Base-by-base conservation (phyloP, 2,329 filamentous ascomycete species). In the Claviceps purpurea region DNA sequence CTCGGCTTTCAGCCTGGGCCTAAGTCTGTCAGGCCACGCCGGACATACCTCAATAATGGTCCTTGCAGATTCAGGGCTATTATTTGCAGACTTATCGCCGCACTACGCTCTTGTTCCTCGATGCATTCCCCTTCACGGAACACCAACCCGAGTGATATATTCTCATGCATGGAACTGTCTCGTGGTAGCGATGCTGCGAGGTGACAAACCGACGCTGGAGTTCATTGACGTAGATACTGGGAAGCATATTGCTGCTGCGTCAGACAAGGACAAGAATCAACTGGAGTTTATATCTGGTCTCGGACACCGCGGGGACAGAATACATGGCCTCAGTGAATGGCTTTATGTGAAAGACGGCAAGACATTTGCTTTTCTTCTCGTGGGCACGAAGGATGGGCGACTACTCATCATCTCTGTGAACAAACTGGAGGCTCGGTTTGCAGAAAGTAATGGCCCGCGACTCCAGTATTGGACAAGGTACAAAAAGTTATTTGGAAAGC, bases 311-410 rank as follows among this genome's bases (percentile, higher is more conserved):
- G 76, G 76, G 1, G 81, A 85, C 56, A 73, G 72, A 41, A 76
- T 89, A 1, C 71, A 78, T 44, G 73, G 77, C 1, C 64, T 89
- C 7, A 64, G 75, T 1, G 81, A 87, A 55, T 89, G 85, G 85
- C 63, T 71, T 5, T 80, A 78, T 55, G 66, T 70, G 37, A 77
- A 78, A 52, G 72, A 78, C 40, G 72, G 70, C n/a, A 78, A 75
- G 52, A 73, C 67, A 0, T 85, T 83, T 64, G 73, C 77, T 1
- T 84, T 81, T 60, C 70, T 88, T 37, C 71, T 87, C 14, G 73
- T 85, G 11, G 73, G 77, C 4, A 79, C 78, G 0, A 71, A 70
- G 37, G 66, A 68, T 10, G 80, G 81, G 1, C 69, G 73, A 5
- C 66, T 86, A 13, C 60, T 82, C 20, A 71, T 85, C 7, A 70